phyloP scores from a whole-genome alignment of 371 early-diverging fungal species.

The Saksenaea vasiformis region DNA sequence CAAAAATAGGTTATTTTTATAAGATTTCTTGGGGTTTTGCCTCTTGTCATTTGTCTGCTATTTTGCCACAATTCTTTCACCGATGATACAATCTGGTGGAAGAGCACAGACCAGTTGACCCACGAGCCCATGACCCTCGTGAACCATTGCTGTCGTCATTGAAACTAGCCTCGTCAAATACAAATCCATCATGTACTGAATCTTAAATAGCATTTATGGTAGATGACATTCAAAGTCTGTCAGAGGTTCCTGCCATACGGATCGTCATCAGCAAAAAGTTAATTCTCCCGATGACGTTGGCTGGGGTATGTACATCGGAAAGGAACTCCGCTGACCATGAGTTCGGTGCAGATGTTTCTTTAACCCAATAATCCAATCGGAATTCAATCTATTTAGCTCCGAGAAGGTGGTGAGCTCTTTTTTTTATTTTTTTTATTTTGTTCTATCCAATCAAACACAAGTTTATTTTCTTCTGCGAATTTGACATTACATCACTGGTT shows the following conservation, averaged over 20 bases:
- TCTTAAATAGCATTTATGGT: background rate
- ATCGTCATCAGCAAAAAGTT: background rate
- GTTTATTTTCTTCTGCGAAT: no score
- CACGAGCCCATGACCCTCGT: conserved; percentile 3
- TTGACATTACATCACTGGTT: no score
- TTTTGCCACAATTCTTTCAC: background rate
- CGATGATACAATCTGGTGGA: conserved; percentile 6
- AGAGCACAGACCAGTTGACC: conserved; percentile 6
- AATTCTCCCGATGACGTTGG: background rate
- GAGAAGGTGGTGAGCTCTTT: no score
- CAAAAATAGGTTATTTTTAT: background rate
- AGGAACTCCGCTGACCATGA: background rate
- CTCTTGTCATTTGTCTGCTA: background rate
- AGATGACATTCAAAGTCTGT: background rate
- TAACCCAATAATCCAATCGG: background rate
- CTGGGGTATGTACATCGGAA: background rate
- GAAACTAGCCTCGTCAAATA: background rate
- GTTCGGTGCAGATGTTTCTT: background rate
- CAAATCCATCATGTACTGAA: background rate
- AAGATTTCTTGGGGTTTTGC: background rate
- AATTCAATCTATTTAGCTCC: no score
- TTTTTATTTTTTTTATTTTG: no score
- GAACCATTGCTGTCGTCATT: conserved; percentile 2
- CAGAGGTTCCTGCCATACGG: conserved; percentile 2
- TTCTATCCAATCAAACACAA: no score